Percentiles rank a stretch among this genome's conserved stretches.
These are phyloP conservation scores for Populus hybrid DNA, from an alignment of 441 rosid species.

Conservation along the genomic window DNA sequence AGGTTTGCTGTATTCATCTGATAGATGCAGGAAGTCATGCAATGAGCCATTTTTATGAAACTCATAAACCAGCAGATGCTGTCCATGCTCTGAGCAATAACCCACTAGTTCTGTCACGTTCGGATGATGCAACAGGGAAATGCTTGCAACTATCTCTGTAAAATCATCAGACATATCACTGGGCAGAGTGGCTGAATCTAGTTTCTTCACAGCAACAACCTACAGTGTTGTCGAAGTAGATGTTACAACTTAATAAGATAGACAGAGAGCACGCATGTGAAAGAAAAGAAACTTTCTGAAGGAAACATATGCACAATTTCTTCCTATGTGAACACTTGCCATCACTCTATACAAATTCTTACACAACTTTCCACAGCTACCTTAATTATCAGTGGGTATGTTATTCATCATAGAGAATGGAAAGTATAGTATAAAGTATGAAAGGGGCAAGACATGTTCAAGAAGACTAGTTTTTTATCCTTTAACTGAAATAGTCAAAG, in stretches of 20 bases:
- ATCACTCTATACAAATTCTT: not conserved
- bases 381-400: not conserved
- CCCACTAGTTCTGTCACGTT: conserved; percentile 90
- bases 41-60: conserved; percentile 86
- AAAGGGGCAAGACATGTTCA: not conserved
- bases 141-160: conserved; percentile 72
- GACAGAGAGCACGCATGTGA: not conserved
- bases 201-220: conserved; percentile 98
- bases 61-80: conserved; percentile 83
- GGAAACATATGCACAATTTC: not conserved
- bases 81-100: conserved; percentile 95
- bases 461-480: not conserved
- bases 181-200: conserved; percentile 73
- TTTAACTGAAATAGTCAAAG: conserved; percentile 5
- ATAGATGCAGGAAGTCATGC: conserved; percentile 75
- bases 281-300: not conserved
- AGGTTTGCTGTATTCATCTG: conserved; percentile 78
- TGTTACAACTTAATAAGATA: conserved; percentile 8
- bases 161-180: conserved; percentile 69
- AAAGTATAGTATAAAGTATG: conserved; percentile 7
- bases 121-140: conserved; percentile 82
- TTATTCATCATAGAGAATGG: not conserved
- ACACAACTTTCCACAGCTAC: not conserved
- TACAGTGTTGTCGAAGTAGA: conserved; percentile 26
- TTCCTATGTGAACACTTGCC: not conserved